Base-by-base conservation (phyloP, 2,329 filamentous ascomycete genomes). In the Aspergillus latus region DNA sequence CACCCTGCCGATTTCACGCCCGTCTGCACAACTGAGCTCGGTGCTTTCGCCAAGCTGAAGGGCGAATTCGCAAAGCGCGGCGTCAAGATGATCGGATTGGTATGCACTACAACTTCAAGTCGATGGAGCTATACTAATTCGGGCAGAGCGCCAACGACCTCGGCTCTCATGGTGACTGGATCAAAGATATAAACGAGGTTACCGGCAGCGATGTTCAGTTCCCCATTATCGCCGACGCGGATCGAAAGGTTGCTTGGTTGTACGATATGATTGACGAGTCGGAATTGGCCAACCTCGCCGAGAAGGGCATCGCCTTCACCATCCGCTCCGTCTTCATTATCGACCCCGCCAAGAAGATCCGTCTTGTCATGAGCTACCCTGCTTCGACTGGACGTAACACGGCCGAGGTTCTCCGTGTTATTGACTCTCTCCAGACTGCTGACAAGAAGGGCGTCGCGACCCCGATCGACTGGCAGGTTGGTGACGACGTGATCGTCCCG, bases 271-370 rank as follows among this genome's bases (percentile, higher is more conserved):
- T 92, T 68, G 88, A 92, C 78, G 83, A 89, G 78, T 88, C 91
- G 75, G 89, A 92, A 75, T 84, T 86, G 68, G 89, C 86, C 79
- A 92, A 92, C 77, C 87, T 92, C 56, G 88, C 92, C 74, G 76
- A 82, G 69, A 90, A 90, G 83, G 88, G 88, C 59, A 61, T 68
- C 62, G 60, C 92, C 55, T 93, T 96, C 79, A 96, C 92, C 67
- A 96, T 97, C 78, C 90, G 92, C 69, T 91, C 89, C 66, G 92
- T 96, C 72, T 96, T 95, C 83, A 82, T 96, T 78, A 94, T 96
- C 75, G 92, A 96, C 80, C 92, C 92, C 62, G 86, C 85, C 76
- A 96, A 96, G 87, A 93, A 88, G 76, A 94, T 96, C 78, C 88
- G 92, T 68, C 86, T 92, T 73, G 95, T 91, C 74, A 88, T 96